A percentile compares a stretch with the other conserved stretches of the same genome.
These are phyloP conservation scores for Penicillium dipodomyicola DNA, from an alignment of 495 filamentous ascomycete genomes.

Conservation along the genomic window DNA sequence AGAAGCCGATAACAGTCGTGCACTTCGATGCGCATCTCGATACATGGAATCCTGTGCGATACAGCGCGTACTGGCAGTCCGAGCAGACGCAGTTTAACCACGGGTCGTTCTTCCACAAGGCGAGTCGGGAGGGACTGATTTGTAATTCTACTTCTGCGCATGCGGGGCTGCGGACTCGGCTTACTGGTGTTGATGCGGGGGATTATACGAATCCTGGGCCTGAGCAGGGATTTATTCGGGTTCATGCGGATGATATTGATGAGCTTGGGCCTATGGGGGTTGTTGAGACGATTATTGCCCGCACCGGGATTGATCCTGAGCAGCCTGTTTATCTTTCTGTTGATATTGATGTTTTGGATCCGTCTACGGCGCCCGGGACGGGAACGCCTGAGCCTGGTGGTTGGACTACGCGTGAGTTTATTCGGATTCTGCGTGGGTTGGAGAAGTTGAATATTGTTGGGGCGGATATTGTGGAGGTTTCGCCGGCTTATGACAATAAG, in stretches of 20 bases:
- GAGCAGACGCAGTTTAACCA: slow-evolving; percentile 76
- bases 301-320: slow-evolving; percentile 60
- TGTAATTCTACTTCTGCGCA: slow-evolving; percentile 68
- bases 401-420: slow-evolving; percentile 72
- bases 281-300: slow-evolving; percentile 55
- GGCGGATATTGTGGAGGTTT: slow-evolving; percentile 81
- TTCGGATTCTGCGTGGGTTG: slow-evolving; percentile 65
- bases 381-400: slow-evolving; percentile 73
- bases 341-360: slow-evolving; percentile 76
- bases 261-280: slow-evolving; percentile 59
- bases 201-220: slow-evolving; percentile 58
- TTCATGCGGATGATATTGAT: slow-evolving; percentile 69
- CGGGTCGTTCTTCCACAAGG: slow-evolving; percentile 83
- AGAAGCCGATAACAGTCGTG: slow-evolving; percentile 68
- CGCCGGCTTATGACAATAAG: slow-evolving; percentile 78
- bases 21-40: slow-evolving; percentile 85
- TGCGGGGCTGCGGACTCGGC: slow-evolving; percentile 70
- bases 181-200: slow-evolving; percentile 62
- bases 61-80: slow-evolving; percentile 68
- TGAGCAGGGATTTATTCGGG: slow-evolving; percentile 64
- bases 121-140: slow-evolving; percentile 70
- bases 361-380: slow-evolving; percentile 67
- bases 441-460: slow-evolving; percentile 70
- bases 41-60: slow-evolving; percentile 80
- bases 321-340: slow-evolving; percentile 69